Evolutionary conservation across 257 asterid genomes (phyloP), one percentile per base, ranked within the genome.

Genomic region (Solanum ossicruentum): DNA sequence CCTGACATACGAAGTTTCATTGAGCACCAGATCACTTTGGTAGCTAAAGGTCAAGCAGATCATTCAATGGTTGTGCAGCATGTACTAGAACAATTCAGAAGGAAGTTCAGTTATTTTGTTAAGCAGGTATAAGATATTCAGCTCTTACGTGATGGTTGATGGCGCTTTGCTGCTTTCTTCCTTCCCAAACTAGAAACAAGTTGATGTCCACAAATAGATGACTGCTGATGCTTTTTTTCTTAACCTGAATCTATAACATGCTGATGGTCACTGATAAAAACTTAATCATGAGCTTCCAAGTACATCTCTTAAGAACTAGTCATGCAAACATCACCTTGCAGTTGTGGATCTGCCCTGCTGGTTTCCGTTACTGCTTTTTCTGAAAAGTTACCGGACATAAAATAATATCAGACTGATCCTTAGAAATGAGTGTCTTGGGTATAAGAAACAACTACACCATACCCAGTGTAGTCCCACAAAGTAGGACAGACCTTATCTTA

Each of bases 1-100:
- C 98, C 98, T 41, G 98, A 94, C 82, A 95, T 95, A 84, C 94
- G 98, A 63, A 90, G 98, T 90, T 95, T 95, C 90, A 95, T 95
- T 81, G 98, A 94, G 94, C 97, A 95, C 57, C 98, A 95, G 87
- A 94, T 95, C 85, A 82, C 90, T 78, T 97, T 94, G n/a, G 96
- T 95, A 67, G 98, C 97, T 84, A 95, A 94, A 91, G 98, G 98
- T 81, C 96, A 95, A 91, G 98, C 98, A 79, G 93, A 94, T 88
- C 97, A 94, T 89, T 86, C 89, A 21, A 79, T 90, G 86, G 97
- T 95, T 73, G 97, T 95, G 90, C 91, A 92, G 88, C 98, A 95
- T 85, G 98, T 94, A 84, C 88, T 94, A 65, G 95, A 91, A 84
- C 98, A 95, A 86, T 95, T 95, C 84, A 90, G 89, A 86, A 91